Percentiles rank a stretch among this genome's conserved stretches.
phyloP scores from a whole-genome alignment of 495 filamentous ascomycete genomes.

The Penicillium manginii region DNA sequence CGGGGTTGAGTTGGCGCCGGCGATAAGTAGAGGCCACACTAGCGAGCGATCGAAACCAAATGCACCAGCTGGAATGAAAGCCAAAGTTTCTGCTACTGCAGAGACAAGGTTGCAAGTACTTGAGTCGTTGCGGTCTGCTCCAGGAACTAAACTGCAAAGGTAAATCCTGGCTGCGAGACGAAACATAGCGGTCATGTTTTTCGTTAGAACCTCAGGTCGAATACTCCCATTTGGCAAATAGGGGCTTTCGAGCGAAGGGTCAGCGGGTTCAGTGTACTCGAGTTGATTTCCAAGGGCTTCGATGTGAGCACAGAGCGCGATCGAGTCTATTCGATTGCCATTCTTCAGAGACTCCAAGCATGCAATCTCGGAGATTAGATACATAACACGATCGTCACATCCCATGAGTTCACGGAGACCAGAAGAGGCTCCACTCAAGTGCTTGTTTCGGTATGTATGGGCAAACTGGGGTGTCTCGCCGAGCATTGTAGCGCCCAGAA shows the following conservation, averaged over 20 bases:
- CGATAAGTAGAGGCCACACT: conserved; percentile 89
- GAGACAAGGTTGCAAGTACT: conserved; percentile 75
- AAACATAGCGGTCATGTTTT: conserved; percentile 88
- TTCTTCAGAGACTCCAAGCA: conserved; percentile 89
- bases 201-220: conserved; percentile 76
- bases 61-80: conserved; percentile 78
- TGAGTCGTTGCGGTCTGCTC: conserved; percentile 70
- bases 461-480: conserved; percentile 85
- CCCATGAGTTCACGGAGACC: conserved; percentile 95
- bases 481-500: conserved; percentile 91
- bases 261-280: conserved; percentile 69
- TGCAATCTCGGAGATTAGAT: conserved; percentile 94
- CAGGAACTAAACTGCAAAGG: conserved; percentile 89
- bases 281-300: conserved; percentile 80
- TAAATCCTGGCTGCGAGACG: conserved; percentile 92
- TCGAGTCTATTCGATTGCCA: conserved; percentile 75
- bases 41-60: conserved; percentile 88
- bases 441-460: conserved; percentile 89
- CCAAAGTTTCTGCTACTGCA: conserved; percentile 69
- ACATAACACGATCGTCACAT: conserved; percentile 97
- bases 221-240: conserved; percentile 68
- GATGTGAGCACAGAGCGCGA: conserved; percentile 84
- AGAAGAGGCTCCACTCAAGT: conserved; percentile 69
- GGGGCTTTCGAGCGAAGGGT: conserved; percentile 56
- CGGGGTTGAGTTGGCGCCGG: conserved; percentile 72